phyloP scores from a whole-genome alignment of 257 asterid species.

The Solanum gracilifrons region DNA sequence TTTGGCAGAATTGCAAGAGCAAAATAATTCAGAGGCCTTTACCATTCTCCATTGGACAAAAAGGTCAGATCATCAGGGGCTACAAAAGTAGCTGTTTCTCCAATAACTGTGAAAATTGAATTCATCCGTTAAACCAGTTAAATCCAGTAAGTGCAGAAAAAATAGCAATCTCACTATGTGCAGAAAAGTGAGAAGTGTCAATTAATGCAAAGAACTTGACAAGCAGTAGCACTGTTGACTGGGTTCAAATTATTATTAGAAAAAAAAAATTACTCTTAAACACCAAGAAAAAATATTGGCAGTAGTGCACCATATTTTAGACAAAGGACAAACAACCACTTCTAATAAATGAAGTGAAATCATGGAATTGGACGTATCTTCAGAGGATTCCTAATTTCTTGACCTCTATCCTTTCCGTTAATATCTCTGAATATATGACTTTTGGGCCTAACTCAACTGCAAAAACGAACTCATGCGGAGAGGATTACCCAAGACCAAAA shows the following conservation, averaged over 20 bases:
- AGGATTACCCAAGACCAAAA: neutral
- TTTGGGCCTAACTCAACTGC: neutral
- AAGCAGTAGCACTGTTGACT: neutral
- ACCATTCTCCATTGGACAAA: constrained; percentile 99
- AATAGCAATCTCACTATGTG: neutral
- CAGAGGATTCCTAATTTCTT: neutral
- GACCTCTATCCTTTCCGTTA: neutral
- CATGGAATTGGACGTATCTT: neutral
- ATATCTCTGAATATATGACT: neutral
- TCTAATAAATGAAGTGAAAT: neutral
- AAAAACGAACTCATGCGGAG: neutral
- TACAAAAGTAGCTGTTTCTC: constrained; percentile 77
- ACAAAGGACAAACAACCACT: neutral
- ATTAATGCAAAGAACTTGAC: neutral
- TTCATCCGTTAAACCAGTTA: neutral
- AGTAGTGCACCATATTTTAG: neutral
- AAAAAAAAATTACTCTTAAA: neutral
- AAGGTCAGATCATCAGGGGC: constrained; percentile 60
- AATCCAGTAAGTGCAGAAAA: neutral
- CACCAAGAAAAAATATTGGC: neutral
- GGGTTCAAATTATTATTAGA: neutral
- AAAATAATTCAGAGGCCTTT: constrained; percentile 10
- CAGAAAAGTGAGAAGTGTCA: neutral
- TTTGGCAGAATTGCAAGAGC: neutral
- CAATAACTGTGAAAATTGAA: constrained; percentile 64